Evolutionary conservation across 2,329 filamentous ascomycete genomes (phyloP).

Genomic region (Colletotrichum salicis): DNA sequence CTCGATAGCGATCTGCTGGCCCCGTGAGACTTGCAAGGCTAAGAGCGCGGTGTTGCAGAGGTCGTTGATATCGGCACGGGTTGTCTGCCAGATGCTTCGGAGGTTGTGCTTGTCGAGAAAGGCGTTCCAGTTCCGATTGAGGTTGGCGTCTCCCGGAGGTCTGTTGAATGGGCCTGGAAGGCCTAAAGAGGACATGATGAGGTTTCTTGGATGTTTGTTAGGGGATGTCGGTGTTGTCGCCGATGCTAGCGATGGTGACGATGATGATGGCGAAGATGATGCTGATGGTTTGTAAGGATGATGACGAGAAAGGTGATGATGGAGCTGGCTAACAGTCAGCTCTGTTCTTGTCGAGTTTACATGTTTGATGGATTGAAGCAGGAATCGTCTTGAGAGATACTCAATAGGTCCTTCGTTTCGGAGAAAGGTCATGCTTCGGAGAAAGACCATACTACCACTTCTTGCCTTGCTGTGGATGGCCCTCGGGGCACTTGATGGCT

Average conservation of each 20-base stretch:
- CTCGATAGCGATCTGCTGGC: neutral
- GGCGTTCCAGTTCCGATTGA: neutral
- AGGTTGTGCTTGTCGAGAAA: neutral
- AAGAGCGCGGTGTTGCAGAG: neutral
- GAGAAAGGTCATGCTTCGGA: neutral
- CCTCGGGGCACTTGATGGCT: neutral
- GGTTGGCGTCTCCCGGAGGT: neutral
- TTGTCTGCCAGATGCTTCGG: neutral
- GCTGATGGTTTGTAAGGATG: neutral
- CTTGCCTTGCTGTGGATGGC: neutral
- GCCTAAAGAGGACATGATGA: constrained; percentile 6
- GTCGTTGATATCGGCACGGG: neutral
- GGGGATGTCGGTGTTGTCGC: neutral
- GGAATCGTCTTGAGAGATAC: neutral
- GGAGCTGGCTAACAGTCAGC: neutral
- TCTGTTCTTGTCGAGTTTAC: neutral
- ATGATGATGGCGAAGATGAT: neutral
- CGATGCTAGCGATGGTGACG: neutral
- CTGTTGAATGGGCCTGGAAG: neutral
- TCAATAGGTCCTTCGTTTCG: neutral
- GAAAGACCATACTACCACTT: neutral
- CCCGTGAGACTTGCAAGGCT: neutral
- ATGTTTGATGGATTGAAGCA: neutral
- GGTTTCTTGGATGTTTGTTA: neutral
- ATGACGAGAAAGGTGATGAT: neutral